Evolutionary conservation across 1,139 yeast species (phyloP).

Genomic region (Groenewaldozyma auringiensis): DNA sequence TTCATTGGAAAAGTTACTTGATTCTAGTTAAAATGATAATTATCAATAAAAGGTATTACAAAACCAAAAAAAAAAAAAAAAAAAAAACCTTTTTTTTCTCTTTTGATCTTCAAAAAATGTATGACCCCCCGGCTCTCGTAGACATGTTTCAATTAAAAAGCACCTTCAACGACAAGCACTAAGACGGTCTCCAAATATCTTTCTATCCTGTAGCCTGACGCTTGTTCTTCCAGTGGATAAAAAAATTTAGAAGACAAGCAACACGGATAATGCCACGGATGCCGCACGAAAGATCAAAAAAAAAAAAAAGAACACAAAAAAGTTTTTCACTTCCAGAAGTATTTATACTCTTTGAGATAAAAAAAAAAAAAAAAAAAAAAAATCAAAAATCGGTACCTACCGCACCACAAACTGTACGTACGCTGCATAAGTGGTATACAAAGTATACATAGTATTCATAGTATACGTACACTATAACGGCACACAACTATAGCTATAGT

Average conservation of each 20-base stretch:
- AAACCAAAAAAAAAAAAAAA: not conserved
- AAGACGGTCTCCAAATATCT: slow-evolving; percentile 42
- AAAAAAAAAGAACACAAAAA: too few relatives aligned
- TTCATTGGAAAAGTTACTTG: not conserved
- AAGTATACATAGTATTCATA: too few relatives aligned
- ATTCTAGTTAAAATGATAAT: not conserved
- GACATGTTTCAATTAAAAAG: too few relatives aligned
- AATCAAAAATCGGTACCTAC: too few relatives aligned
- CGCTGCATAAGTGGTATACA: too few relatives aligned
- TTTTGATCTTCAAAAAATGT: slow-evolving; percentile 30
- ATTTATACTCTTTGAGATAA: too few relatives aligned
- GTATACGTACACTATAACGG: too few relatives aligned
- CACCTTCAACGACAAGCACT: slow-evolving; percentile 42
- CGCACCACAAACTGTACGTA: too few relatives aligned
- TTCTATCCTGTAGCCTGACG: slow-evolving; percentile 66
- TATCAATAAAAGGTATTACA: not conserved
- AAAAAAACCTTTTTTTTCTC: too few relatives aligned
- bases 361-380: too few relatives aligned
- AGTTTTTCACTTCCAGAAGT: too few relatives aligned
- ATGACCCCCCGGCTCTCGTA: slow-evolving; percentile 58
- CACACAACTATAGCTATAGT: too few relatives aligned
- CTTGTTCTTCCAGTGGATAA: slow-evolving; percentile 38
- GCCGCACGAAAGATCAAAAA: slow-evolving; percentile 48
- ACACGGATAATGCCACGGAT: slow-evolving; percentile 64
- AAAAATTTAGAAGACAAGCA: slow-evolving; percentile 40